Percentiles rank a stretch among this genome's conserved stretches.
Conservation (phyloP, 2,329 filamentous ascomycete species). For the Volutella citrinella region DNA sequence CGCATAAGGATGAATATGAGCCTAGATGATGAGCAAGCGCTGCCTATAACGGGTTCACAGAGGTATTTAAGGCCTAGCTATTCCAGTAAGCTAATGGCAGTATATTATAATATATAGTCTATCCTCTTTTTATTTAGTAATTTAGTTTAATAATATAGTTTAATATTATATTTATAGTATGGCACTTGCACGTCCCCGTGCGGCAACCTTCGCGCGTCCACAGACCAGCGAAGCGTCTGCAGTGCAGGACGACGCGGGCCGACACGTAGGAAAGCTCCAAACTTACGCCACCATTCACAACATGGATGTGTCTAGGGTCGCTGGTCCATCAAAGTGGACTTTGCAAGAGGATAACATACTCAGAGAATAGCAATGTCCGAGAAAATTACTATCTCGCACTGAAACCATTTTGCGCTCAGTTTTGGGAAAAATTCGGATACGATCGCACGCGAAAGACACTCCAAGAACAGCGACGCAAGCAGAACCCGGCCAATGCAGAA, state of each 20-base stretch:
- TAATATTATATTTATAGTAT: too few species aligned
- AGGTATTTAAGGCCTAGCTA: conserved; percentile 4
- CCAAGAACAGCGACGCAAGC: conserved; percentile 4
- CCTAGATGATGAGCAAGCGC: conserved; percentile 5
- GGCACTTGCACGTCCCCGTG: conserved; percentile 1
- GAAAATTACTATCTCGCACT: conserved; percentile 1
- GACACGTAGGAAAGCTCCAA: neutral
- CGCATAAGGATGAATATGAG: conserved; percentile 5
- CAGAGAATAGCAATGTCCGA: conserved; percentile 3
- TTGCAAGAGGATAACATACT: conserved; percentile 5
- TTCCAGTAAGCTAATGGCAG: conserved; percentile 5
- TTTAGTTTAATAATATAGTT: too few species aligned
- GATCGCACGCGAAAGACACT: conserved; percentile 2
- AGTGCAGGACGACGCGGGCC: neutral
- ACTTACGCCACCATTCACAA: conserved; percentile 4
- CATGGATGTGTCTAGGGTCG: conserved; percentile 2
- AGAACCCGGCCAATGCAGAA: neutral
- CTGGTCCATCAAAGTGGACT: conserved; percentile 4
- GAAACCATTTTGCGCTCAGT: conserved; percentile 1
- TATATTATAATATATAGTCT: too few species aligned
- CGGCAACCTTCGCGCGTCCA: neutral
- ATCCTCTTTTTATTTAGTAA: too few species aligned
- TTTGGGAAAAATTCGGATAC: conserved; percentile 5
- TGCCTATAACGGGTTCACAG: conserved; percentile 5
- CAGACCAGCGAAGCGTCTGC: neutral